A percentile compares a stretch with the other conserved stretches of the same genome.
These are phyloP conservation scores for Diaporthe australafricana DNA, from an alignment of 2,329 filamentous ascomycete genomes.

Conservation along the genomic window DNA sequence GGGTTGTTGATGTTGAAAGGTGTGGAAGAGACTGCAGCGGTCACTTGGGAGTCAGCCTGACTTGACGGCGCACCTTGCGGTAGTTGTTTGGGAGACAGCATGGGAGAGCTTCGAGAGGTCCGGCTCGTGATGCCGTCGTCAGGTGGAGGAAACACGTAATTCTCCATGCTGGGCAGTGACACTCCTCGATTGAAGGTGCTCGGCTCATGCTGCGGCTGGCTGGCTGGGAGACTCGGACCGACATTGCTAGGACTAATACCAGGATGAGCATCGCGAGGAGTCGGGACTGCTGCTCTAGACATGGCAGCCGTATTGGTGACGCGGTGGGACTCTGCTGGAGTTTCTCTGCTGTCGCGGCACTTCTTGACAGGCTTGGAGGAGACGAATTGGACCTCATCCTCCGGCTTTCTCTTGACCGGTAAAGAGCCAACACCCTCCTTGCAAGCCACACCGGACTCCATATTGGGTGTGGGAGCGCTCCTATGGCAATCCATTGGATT, in stretches of 20 bases:
- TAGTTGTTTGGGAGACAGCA: slow-evolving; percentile 39
- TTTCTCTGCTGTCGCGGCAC: slow-evolving; percentile 28
- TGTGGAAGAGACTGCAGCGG: background rate
- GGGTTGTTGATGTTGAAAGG: background rate
- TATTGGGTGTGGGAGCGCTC: background rate
- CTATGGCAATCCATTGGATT: background rate
- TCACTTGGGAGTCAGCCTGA: background rate
- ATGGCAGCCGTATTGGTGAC: background rate
- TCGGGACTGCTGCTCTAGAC: background rate
- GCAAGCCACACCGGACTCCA: background rate
- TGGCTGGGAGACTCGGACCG: background rate
- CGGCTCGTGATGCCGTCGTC: background rate
- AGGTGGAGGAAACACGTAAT: slow-evolving; percentile 37
- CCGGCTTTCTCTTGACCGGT: slow-evolving; percentile 35
- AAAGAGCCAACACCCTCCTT: slow-evolving; percentile 4
- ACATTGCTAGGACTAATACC: background rate
- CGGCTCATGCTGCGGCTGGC: background rate
- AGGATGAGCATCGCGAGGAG: background rate
- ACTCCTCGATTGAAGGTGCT: slow-evolving; percentile 8
- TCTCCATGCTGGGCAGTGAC: slow-evolving; percentile 35
- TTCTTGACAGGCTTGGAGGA: slow-evolving; percentile 39
- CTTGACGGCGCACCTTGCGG: slow-evolving; percentile 9
- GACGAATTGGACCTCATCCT: slow-evolving; percentile 40
- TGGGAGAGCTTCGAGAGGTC: slow-evolving; percentile 34
- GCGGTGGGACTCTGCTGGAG: background rate